These are phyloP conservation scores for Boletus edulis DNA, from an alignment of 768 basidiomycete species.

Conservation along the genomic window DNA sequence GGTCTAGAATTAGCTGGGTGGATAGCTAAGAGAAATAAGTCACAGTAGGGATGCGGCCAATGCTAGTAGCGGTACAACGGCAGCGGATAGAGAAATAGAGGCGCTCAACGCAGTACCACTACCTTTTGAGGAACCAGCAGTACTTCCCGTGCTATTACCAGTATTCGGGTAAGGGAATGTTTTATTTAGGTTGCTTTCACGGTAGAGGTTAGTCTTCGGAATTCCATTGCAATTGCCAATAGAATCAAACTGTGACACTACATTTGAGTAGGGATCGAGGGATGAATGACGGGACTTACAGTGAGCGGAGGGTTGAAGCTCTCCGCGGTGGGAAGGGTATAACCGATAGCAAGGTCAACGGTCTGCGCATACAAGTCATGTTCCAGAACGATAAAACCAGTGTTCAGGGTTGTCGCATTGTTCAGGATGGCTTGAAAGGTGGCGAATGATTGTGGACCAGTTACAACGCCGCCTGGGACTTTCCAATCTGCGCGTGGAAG, in stretches of 20 bases:
- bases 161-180: conserved; percentile 57
- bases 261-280: background rate
- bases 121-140: background rate
- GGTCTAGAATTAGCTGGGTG: conserved; percentile 22
- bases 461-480: conserved; percentile 73
- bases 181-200: conserved; percentile 75
- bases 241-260: conserved; percentile 51
- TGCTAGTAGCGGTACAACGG: conserved; percentile 11
- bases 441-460: conserved; percentile 59
- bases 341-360: conserved; percentile 87
- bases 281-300: conserved; percentile 35
- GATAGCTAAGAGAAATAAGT: conserved; percentile 13
- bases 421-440: conserved; percentile 74
- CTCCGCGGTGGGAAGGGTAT: conserved; percentile 77
- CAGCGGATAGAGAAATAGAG: conserved; percentile 12
- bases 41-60: conserved; percentile 14
- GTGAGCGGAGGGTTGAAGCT: conserved; percentile 61
- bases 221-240: conserved; percentile 77
- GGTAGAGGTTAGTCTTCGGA: conserved; percentile 67
- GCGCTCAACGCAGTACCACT: conserved; percentile 12
- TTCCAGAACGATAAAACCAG: conserved; percentile 85
- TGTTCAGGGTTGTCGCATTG: conserved; percentile 58
- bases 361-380: conserved; percentile 85
- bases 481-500: conserved; percentile 64
- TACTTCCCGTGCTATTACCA: conserved; percentile 2